phyloP scores from a whole-genome alignment of 2,329 filamentous ascomycete species.

The Cyphellophora europaea region DNA sequence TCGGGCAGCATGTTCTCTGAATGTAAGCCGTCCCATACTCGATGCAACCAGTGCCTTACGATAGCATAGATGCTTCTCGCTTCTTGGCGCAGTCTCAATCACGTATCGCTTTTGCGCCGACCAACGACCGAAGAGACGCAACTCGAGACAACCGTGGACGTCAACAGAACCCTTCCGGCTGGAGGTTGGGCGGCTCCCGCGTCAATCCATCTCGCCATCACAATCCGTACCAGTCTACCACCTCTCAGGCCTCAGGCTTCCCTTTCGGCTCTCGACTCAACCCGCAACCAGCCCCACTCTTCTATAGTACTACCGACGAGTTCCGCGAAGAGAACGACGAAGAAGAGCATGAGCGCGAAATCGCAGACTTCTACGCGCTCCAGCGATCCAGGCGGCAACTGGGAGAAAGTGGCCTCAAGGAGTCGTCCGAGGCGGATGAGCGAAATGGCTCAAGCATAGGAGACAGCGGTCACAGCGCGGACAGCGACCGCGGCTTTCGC shows the following conservation, averaged over 20 bases:
- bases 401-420: conserved; percentile 70
- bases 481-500: conserved; percentile 21
- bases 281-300: conserved; percentile 73
- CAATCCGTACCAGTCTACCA: conserved; percentile 71
- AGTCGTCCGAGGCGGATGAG: conserved; percentile 75
- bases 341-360: conserved; percentile 78
- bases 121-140: conserved; percentile 30
- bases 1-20: conserved; percentile 72
- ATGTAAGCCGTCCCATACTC: conserved; percentile 54
- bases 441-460: conserved; percentile 51
- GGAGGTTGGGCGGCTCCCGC: conserved; percentile 24
- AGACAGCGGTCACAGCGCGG: conserved; percentile 37
- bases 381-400: conserved; percentile 85
- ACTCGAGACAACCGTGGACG: neutral
- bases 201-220: conserved; percentile 16
- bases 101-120: conserved; percentile 65
- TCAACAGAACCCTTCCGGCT: conserved; percentile 11
- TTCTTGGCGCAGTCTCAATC: conserved; percentile 97
- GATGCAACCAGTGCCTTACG: conserved; percentile 30
- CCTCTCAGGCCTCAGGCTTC: conserved; percentile 65
- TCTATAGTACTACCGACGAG: conserved; percentile 83
- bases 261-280: conserved; percentile 71
- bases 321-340: conserved; percentile 91
- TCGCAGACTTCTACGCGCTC: conserved; percentile 87
- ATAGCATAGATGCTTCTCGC: conserved; percentile 71